Base-by-base conservation (phyloP, 768 basidiomycete species). In the Tylopilus intermedius region DNA sequence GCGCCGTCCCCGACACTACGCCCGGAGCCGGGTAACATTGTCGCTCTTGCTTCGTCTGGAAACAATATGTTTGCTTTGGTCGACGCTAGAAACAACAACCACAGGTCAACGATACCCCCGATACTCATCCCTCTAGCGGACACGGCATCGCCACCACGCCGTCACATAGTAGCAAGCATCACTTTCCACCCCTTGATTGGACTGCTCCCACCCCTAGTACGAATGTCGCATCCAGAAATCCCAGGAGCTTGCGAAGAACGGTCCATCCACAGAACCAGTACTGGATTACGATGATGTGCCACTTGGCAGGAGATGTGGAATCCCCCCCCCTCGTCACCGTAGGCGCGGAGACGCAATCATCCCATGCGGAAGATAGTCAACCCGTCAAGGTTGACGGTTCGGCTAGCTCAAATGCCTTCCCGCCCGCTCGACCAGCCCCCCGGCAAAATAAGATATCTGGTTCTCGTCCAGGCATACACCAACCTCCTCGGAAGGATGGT, bases 241-340 rank as follows among this genome's bases (percentile, higher is more conserved):
- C 68, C 8, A 62, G 63, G 40, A 69, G 65, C 46, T 49, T 73
- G 46, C 47, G 74, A 22, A 57, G 60, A 43, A 64, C 63, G 68
- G 70, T 69, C 7, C 61, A 72, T 61, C 72, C 72, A 0, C 21
- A 47, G 9, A 71, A 73, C 50, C 53, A 30, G 29, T 69, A 69
- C 54, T 61, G 67, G 30, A 58, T 68, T 13, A 65, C 59, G 13
- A 64, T 24, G 49, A 59, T 67, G 61, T 63, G 58, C 3, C 39
- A 56, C 11, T 48, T 65, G 57, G 61, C 58, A 1, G 65, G 58
- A 39, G 37, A 52, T 9, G 53, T 55, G 39, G 64, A 56, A 15
- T 62, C 61, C 14, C 52, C 54, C 44, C 54, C 57, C 4, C 56
- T 39, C n/a, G 35, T 57, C 43, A 26, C 55, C 33, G 52, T 32